These are phyloP conservation scores for Sherardia arvensis DNA, from an alignment of 257 asterid genomes.

Conservation along the genomic window DNA sequence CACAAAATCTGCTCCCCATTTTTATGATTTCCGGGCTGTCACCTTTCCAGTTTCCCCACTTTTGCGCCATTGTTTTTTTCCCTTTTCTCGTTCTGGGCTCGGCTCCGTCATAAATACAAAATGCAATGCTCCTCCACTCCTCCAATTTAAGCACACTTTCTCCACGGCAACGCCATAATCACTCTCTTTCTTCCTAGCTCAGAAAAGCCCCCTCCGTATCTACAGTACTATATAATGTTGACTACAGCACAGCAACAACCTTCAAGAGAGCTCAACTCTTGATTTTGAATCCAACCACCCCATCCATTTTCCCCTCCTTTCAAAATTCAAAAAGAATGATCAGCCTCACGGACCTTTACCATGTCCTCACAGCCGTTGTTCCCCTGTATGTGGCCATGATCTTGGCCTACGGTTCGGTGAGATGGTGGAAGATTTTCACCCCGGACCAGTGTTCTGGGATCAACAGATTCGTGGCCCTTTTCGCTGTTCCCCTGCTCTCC, in stretches of 20 bases:
- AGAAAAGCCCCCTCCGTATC: too few relatives aligned
- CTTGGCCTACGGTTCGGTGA: constrained; percentile 42
- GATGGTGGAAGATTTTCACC: constrained; percentile 44
- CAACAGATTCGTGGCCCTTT: constrained; percentile 46
- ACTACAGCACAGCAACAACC: background rate
- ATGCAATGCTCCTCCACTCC: too few relatives aligned
- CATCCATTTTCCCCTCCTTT: background rate
- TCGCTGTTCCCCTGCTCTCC: constrained; percentile 42
- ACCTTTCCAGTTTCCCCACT: constrained; percentile 6
- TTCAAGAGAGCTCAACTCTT: too few relatives aligned
- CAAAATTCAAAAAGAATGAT: constrained; percentile 22
- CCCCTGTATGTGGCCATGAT: constrained; percentile 45
- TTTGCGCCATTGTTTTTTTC: background rate
- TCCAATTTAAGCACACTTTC: too few relatives aligned
- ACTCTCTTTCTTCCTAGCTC: background rate
- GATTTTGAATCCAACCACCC: background rate
- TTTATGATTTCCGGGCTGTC: constrained; percentile 17
- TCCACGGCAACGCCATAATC: background rate
- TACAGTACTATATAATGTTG: background rate
- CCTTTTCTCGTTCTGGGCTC: background rate
- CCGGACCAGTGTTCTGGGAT: constrained; percentile 47
- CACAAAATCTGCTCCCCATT: constrained; percentile 26
- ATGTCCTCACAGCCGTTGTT: constrained; percentile 46
- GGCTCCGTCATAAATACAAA: background rate
- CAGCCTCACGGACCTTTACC: constrained; percentile 31